Evolutionary conservation across 495 filamentous ascomycete species (phyloP).

Genomic region (Amphirosellinia nigrospora): DNA sequence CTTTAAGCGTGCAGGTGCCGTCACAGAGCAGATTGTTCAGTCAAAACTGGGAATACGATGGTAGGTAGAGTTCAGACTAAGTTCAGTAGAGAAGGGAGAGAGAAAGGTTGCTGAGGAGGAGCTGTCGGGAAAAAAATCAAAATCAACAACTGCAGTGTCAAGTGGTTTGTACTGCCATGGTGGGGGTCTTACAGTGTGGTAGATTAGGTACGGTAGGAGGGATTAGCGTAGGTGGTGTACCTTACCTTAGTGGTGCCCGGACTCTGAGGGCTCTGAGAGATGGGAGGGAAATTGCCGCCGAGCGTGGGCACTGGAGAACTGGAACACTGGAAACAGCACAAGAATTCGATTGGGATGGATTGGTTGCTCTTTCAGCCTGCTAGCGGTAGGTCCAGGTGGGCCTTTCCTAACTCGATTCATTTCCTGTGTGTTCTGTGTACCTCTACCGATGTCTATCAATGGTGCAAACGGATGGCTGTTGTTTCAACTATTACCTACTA

Average conservation of each 20-base stretch:
- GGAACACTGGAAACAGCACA: slow-evolving; percentile 39
- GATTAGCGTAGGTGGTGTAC: background rate
- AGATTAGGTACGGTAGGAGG: background rate
- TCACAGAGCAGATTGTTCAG: background rate
- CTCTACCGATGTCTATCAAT: background rate
- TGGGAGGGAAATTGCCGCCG: slow-evolving; percentile 32
- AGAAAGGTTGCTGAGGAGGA: background rate
- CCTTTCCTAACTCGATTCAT: slow-evolving; percentile 7
- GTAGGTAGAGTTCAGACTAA: background rate
- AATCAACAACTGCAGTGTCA: background rate
- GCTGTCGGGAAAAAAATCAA: slow-evolving; percentile 1
- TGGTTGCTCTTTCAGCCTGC: slow-evolving; percentile 38
- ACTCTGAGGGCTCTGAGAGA: too few species aligned
- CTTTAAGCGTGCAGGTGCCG: background rate
- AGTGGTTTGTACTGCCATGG: background rate
- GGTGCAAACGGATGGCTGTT: slow-evolving; percentile 1
- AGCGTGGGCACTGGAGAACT: too few species aligned
- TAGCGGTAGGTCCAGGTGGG: slow-evolving; percentile 30
- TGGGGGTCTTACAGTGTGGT: slow-evolving; percentile 8
- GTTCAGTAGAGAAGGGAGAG: slow-evolving; percentile 6
- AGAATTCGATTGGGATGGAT: slow-evolving; percentile 32
- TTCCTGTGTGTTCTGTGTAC: background rate
- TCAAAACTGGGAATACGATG: background rate
- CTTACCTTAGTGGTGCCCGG: background rate
- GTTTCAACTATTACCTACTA: background rate